Conservation (phyloP, 805 yeast genomes). For the Metschnikowia bowlesiae region DNA sequence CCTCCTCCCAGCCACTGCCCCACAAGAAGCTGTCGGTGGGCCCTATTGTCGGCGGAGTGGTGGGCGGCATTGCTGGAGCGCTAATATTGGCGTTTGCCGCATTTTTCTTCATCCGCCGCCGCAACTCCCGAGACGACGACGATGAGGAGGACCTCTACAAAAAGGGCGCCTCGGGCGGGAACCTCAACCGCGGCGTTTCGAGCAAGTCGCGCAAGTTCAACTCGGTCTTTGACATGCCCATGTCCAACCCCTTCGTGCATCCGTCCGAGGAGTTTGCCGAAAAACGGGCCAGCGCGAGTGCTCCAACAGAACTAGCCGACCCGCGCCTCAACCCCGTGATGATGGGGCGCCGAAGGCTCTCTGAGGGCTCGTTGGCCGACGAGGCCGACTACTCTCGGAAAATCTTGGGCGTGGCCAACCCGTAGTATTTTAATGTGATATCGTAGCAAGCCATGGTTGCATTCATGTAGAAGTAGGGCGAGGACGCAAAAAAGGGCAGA, state of each 20-base stretch:
- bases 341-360: conserved; percentile 77
- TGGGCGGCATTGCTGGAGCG: conserved; percentile 38
- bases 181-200: conserved; percentile 11
- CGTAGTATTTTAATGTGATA: conserved; percentile 24
- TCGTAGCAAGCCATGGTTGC: too few relatives aligned
- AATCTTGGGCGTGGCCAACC: conserved; percentile 82
- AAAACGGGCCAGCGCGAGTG: conserved; percentile 13
- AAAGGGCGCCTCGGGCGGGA: conserved; percentile 25
- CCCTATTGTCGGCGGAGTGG: conserved; percentile 45
- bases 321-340: conserved; percentile 70
- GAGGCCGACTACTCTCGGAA: conserved; percentile 79
- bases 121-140: conserved; percentile 50
- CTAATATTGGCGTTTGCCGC: conserved; percentile 21
- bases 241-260: conserved; percentile 59
- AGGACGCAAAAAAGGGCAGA: too few relatives aligned
- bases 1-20: background rate
- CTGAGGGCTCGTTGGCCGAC: conserved; percentile 84
- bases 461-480: too few relatives aligned
- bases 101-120: conserved; percentile 31
- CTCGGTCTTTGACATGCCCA: conserved; percentile 35
- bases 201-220: conserved; percentile 27
- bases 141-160: conserved; percentile 38
- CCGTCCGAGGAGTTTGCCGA: conserved; percentile 46
- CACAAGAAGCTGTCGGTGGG: conserved; percentile 27
- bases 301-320: conserved; percentile 31